Base-by-base conservation (phyloP, 2,329 filamentous ascomycete species). In the Aspergillus floridensis region DNA sequence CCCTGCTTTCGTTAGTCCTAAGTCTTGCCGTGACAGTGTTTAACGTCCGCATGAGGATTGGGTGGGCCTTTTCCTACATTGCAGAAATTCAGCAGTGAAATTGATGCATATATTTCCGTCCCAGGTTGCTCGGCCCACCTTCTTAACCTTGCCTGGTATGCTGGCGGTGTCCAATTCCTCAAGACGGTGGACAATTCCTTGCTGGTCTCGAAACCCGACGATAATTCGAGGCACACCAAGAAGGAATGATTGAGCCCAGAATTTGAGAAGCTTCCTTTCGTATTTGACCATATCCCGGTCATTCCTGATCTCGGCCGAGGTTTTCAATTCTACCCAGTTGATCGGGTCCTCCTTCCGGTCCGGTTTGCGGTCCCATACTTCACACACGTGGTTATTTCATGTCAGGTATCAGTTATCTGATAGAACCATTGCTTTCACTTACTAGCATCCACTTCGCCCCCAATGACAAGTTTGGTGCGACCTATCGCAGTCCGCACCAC, bases 321-420 rank as follows among this genome's bases (percentile, higher is more conserved):
- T 99, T 74, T 99, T 99, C 59, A 99, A 84, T 76, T 99, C 95
- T 32, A 98, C 88, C 90, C 93, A 99, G 68, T 93, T 91, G 64
- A 92, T 89, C 0, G 89, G 86, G n/a, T 82, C 81, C 52, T 84
- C 85, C 55, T 82, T 82, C 59, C 82, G 80, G 3, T 77, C 74
- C 0, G 92, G 91, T 71, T 95, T 96, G 58, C 83, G 84, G 71
- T 96, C 92, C 89, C 92, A 93, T 49, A 96, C 91, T 89, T 6
- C 24, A 22, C 5, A 6, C 26, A 21, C 14, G 21, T 61, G 14
- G 24, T 49, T 51, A 62, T 49, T 47, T 58, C 46, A 19, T 46
- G 44, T 46, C 29, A 12, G 53, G 5, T 11, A 44, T 49, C 21
- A 6, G 46, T 21, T 21, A 21, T 29, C 48, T 22, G 12, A n/a